Evolutionary conservation across 768 basidiomycete genomes (phyloP).

Genomic region (Zangia roseola): DNA sequence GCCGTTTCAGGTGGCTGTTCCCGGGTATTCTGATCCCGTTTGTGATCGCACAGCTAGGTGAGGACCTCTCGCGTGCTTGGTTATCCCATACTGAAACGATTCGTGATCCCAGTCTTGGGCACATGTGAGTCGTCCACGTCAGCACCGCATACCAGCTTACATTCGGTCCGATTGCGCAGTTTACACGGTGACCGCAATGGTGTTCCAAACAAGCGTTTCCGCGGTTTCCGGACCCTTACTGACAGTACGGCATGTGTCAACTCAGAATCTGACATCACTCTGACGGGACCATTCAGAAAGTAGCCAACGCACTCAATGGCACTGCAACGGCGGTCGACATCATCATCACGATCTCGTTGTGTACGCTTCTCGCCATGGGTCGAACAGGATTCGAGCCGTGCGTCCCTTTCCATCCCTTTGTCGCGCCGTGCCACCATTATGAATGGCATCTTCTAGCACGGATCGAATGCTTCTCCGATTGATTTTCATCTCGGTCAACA

Average conservation of each 20-base stretch:
- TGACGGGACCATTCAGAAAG: slow-evolving; percentile 14
- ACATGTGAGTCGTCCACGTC: slow-evolving; percentile 6
- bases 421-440: background rate
- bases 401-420: background rate
- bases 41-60: slow-evolving; percentile 19
- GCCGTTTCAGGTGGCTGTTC: slow-evolving; percentile 19
- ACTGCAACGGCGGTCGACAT: slow-evolving; percentile 17
- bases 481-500: slow-evolving; percentile 26
- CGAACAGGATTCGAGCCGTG: slow-evolving; percentile 24
- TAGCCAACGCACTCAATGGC: slow-evolving; percentile 12
- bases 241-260: slow-evolving; percentile 8
- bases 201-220: slow-evolving; percentile 11
- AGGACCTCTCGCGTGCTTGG: background rate
- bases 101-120: slow-evolving; percentile 12
- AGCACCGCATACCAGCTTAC: slow-evolving; percentile 3
- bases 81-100: slow-evolving; percentile 1
- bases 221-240: slow-evolving; percentile 19
- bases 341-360: slow-evolving; percentile 20
- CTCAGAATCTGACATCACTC: background rate
- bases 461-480: slow-evolving; percentile 24
- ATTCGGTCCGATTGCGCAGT: slow-evolving; percentile 5
- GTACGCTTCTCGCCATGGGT: slow-evolving; percentile 22
- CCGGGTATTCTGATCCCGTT: slow-evolving; percentile 17
- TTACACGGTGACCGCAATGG: slow-evolving; percentile 16
- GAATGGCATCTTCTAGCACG: slow-evolving; percentile 16